Evolutionary conservation across 2,329 filamentous ascomycete species (phyloP), one percentile per base, ranked within the genome.

Genomic region (Sclerotinia sclerotiorum): DNA sequence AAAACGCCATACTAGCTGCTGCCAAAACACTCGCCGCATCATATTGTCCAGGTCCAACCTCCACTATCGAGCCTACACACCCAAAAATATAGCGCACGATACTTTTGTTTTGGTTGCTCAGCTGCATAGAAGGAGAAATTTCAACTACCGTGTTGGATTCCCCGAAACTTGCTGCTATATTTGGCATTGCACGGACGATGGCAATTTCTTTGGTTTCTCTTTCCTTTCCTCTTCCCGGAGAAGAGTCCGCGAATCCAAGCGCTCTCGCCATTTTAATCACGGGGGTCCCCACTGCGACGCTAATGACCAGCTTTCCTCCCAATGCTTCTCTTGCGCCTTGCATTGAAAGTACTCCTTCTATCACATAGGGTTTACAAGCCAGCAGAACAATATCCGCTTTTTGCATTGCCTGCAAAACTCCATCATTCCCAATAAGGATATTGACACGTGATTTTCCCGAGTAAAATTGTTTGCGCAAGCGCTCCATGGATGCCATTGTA

Each of bases 141-240:
- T 77, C 74, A 72, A 97, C 89, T 65, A 95, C 87, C 0, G 90
- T 94, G 90, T 95, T 95, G 73, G 87, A 89, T 79, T 96, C 88
- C 51, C 92, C 83, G 68, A 95, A 89, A 63, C 92, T 84, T 29
- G 89, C 89, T 13, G 92, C 92, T 0, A 91, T 93, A 81, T 96
- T 97, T 74, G 92, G 91, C 87, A 96, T 93, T 67, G 90, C 92
- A 49, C 92, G 85, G 19, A 95, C 88, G 64, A 96, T 84, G 52
- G 86, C 83, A 78, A 86, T 89, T 13, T 67, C 49, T 3, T 69
- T 52, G 17, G 3, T 7, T 55, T 19, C 57, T 24, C 48, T 15
- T 11, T 27, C 42, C 35, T 61, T 48, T 7, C 57, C 42, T 44
- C 44, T 56, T 15, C 54, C 29, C 1, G 15, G 32, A 3, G 21